phyloP scores from a whole-genome alignment of 2,329 filamentous ascomycete genomes.

The Aspergillus sojae region DNA sequence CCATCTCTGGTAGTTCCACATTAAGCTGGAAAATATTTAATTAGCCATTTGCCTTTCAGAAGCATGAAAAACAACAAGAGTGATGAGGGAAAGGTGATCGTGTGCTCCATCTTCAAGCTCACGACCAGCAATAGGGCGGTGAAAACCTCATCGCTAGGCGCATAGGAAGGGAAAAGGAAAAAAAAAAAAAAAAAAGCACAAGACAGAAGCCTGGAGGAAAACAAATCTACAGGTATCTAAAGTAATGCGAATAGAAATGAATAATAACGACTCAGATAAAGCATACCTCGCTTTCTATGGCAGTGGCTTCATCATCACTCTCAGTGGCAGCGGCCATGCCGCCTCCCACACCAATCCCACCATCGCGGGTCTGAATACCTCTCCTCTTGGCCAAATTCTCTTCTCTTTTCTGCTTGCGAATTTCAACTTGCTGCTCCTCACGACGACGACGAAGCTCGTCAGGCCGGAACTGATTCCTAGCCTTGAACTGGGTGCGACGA shows the following conservation, averaged over 20 bases:
- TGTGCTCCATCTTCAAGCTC: constrained; percentile 2
- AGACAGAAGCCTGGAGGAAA: neutral
- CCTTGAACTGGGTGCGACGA: constrained; percentile 99
- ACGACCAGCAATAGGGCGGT: constrained; percentile 34
- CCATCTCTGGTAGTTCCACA: constrained; percentile 98
- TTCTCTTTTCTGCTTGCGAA: constrained; percentile 96
- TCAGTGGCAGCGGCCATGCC: constrained; percentile 85
- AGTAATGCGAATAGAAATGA: constrained; percentile 23
- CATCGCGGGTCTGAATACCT: constrained; percentile 83
- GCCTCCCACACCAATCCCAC: constrained; percentile 55
- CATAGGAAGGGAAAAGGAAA: constrained; percentile 9
- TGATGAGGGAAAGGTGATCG: neutral
- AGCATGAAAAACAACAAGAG: neutral
- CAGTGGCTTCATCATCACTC: constrained; percentile 94
- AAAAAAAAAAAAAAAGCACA: constrained; percentile 4
- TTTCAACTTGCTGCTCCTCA: constrained; percentile 99
- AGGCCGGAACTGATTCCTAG: constrained; percentile 98
- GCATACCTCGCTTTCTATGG: constrained; percentile 94
- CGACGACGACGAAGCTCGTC: constrained; percentile 97
- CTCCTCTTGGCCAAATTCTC: constrained; percentile 98
- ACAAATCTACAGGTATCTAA: neutral
- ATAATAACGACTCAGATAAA: constrained; percentile 6
- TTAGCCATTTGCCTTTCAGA: constrained; percentile 22
- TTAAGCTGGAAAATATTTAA: constrained; percentile 67
- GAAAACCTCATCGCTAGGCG: constrained; percentile 32